Evolutionary conservation across 805 yeast genomes (phyloP).

Genomic region (Sugiyamaella floridensis): DNA sequence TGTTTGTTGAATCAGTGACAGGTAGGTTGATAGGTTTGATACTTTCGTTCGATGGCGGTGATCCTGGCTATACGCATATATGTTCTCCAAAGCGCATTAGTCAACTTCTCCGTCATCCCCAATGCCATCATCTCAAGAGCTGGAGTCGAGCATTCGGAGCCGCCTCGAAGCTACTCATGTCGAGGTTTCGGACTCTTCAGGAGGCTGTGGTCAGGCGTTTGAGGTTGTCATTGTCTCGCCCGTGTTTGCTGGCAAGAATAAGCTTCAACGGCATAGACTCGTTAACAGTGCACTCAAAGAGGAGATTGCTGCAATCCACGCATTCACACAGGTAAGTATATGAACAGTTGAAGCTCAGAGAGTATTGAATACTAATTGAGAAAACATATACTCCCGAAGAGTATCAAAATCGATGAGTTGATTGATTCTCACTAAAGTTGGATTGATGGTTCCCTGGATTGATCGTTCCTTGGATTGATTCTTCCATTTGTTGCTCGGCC

Average conservation of each 20-base stretch:
- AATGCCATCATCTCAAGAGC: conserved; percentile 30
- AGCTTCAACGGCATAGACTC: conserved; percentile 75
- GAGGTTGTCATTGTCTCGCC: conserved; percentile 81
- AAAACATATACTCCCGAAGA: conserved; percentile 70
- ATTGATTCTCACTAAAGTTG: neutral
- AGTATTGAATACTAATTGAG: conserved; percentile 9
- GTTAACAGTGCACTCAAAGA: conserved; percentile 74
- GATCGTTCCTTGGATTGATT: too few relatives aligned
- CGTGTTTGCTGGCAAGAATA: conserved; percentile 71
- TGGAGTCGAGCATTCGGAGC: conserved; percentile 45
- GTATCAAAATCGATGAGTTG: conserved; percentile 44
- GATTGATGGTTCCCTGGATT: neutral
- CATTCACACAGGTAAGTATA: conserved; percentile 80
- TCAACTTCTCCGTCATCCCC: too few relatives aligned
- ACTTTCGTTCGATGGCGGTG: too few relatives aligned
- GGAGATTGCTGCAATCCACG: conserved; percentile 85
- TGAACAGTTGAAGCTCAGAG: too few relatives aligned
- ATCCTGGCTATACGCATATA: too few relatives aligned
- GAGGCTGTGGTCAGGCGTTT: conserved; percentile 97
- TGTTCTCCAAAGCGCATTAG: too few relatives aligned
- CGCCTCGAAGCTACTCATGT: conserved; percentile 58
- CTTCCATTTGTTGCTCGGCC: too few relatives aligned
- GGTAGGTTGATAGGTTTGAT: too few relatives aligned
- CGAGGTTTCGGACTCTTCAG: conserved; percentile 66
- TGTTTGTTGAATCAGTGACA: too few relatives aligned